Evolutionary conservation across 495 filamentous ascomycete genomes (phyloP).

Genomic region (Apiosordaria backusii): DNA sequence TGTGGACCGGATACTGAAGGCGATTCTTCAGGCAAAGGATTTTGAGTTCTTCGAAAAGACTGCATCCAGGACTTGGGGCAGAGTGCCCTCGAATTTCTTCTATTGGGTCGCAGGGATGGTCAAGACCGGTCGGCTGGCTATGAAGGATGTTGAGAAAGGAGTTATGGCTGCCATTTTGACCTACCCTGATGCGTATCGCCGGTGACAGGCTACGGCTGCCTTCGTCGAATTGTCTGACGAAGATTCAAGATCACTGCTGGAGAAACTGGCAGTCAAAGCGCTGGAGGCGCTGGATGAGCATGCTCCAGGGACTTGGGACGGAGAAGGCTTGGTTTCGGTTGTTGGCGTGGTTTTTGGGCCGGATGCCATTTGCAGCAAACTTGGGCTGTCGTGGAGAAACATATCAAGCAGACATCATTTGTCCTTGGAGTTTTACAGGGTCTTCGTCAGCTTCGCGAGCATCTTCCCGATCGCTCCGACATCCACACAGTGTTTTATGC

Average conservation of each 20-base stretch:
- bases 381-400: conserved; percentile 13
- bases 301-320: background rate
- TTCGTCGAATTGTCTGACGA: background rate
- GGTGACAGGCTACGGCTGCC: background rate
- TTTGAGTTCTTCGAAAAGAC: conserved; percentile 18
- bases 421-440: conserved; percentile 15
- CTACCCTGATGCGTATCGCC: conserved; percentile 3
- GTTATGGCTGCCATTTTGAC: conserved; percentile 3
- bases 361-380: conserved; percentile 5
- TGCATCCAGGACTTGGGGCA: conserved; percentile 6
- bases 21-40: conserved; percentile 12
- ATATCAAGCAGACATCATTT: conserved; percentile 13
- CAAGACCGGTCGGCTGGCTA: background rate
- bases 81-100: conserved; percentile 13
- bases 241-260: background rate
- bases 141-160: conserved; percentile 12
- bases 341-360: background rate
- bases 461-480: background rate
- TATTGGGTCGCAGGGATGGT: conserved; percentile 14
- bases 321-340: background rate
- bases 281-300: background rate
- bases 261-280: background rate
- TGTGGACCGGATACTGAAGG: conserved; percentile 13
- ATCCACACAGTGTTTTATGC: conserved; percentile 3
- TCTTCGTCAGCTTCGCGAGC: conserved; percentile 3